Conservation (phyloP, 1,284 basidiomycete species). For the Cutaneotrichosporon arboriforme region DNA sequence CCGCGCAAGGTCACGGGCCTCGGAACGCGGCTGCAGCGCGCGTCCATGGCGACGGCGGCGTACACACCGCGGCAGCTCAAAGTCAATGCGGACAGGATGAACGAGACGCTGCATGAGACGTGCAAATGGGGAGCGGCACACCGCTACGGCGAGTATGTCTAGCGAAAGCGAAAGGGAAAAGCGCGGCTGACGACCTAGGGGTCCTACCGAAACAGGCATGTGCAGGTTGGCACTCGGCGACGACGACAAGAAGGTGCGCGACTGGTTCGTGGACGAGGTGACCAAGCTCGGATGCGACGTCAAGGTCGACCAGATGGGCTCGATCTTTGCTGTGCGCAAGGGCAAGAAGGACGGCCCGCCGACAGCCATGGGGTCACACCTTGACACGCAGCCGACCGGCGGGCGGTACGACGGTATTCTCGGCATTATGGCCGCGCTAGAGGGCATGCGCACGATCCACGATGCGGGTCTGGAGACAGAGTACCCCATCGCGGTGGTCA, state of each 20-base stretch:
- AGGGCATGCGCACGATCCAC: constrained; percentile 21
- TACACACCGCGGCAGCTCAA: constrained; percentile 8
- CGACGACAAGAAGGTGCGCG: constrained; percentile 31
- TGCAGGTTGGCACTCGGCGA: constrained; percentile 30
- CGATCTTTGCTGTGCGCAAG: constrained; percentile 34
- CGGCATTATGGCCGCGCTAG: constrained; percentile 25
- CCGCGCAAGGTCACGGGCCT: no score
- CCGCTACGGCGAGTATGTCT: constrained; percentile 12
- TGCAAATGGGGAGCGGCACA: constrained; percentile 30
- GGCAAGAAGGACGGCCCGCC: constrained; percentile 23
- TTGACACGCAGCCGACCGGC: constrained; percentile 34
- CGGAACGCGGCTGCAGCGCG: no score
- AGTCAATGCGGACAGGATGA: constrained; percentile 30
- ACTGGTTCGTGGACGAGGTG: constrained; percentile 35
- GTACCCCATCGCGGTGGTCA: constrained; percentile 20
- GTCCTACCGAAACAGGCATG: constrained; percentile 16
- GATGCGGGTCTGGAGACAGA: constrained; percentile 14
- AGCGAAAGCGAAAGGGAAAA: neutral
- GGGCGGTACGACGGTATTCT: constrained; percentile 36
- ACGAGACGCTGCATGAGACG: constrained; percentile 33
- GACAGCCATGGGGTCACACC: constrained; percentile 31
- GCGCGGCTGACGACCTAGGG: constrained; percentile 5
- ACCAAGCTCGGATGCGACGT: constrained; percentile 32
- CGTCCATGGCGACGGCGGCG: neutral
- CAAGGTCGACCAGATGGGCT: constrained; percentile 36